phyloP scores from a whole-genome alignment of 176 grass and related monocot genomes.

The Carex pumila region DNA sequence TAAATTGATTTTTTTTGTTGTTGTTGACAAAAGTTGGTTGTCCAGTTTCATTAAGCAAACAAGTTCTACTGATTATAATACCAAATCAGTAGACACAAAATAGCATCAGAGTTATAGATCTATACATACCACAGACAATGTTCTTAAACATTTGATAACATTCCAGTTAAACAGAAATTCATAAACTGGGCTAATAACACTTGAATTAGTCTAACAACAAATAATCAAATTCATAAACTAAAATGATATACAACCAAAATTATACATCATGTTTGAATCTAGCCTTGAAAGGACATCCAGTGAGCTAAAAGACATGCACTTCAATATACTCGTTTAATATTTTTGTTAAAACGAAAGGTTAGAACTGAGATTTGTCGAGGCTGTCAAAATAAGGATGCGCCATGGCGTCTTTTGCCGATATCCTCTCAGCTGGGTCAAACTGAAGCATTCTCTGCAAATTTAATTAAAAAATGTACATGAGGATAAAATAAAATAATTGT shows the following conservation, averaged over 20 bases:
- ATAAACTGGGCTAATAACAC: not conserved
- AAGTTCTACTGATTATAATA: no score
- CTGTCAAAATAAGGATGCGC: conserved; percentile 82
- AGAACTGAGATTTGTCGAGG: conserved; percentile 92
- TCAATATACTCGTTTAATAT: not conserved
- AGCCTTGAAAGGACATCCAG: not conserved
- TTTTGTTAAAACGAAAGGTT: conserved; percentile 8
- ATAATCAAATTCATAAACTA: conserved; percentile 11
- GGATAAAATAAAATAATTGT: not conserved
- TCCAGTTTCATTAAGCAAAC: no score
- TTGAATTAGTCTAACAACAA: not conserved
- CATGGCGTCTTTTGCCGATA: conserved; percentile 72
- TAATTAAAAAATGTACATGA: not conserved
- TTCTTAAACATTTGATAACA: not conserved
- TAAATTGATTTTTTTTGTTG: not conserved
- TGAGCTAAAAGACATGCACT: not conserved
- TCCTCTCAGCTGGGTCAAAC: conserved; percentile 58
- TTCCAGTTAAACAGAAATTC: not conserved
- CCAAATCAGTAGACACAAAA: no score
- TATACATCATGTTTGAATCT: not conserved
- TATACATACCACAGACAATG: no score
- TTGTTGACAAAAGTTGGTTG: no score
- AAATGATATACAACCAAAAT: not conserved
- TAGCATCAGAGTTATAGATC: no score
- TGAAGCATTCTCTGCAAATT: conserved; percentile 79